Conservation (phyloP, 202 grass and related monocot genomes). For the Setaria italica region DNA sequence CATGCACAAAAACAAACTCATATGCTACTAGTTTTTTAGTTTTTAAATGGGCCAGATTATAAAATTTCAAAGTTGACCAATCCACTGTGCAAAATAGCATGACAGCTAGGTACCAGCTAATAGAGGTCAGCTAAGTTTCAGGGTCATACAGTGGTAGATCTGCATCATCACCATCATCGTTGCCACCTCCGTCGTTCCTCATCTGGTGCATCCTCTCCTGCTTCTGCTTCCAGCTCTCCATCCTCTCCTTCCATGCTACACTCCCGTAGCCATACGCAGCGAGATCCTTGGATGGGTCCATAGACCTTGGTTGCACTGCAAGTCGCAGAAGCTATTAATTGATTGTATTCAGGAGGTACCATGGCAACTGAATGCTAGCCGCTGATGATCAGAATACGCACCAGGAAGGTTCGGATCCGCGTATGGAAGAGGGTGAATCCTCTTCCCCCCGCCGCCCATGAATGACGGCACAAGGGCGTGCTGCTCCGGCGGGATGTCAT, state of each 20-base stretch:
- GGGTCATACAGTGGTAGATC: conserved; percentile 74
- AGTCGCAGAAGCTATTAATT: neutral
- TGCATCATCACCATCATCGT: conserved; percentile 57
- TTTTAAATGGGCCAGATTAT: neutral
- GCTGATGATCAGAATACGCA: conserved; percentile 38
- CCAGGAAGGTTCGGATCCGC: conserved; percentile 75
- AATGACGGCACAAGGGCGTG: conserved; percentile 84
- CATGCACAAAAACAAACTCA: neutral
- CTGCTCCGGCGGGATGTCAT: conserved; percentile 90
- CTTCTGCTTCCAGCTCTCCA: conserved; percentile 94
- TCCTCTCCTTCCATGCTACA: conserved; percentile 91
- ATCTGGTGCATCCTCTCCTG: conserved; percentile 75
- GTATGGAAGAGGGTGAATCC: conserved; percentile 91
- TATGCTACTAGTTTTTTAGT: neutral
- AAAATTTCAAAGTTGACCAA: conserved; percentile 10
- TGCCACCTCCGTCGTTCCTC: conserved; percentile 60
- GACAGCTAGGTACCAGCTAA: conserved; percentile 4
- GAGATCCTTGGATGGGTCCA: conserved; percentile 95
- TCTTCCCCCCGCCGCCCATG: conserved; percentile 70
- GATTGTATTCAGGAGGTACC: neutral
- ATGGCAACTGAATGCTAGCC: neutral
- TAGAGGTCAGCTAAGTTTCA: conserved; percentile 2
- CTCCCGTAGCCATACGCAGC: conserved; percentile 91
- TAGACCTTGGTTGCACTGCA: conserved; percentile 89
- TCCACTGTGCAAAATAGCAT: conserved; percentile 6